A percentile compares a stretch with the other conserved stretches of the same genome.
These are phyloP conservation scores for Melaleuca quinquenervia DNA, from an alignment of 345 rosid species.

Conservation along the genomic window DNA sequence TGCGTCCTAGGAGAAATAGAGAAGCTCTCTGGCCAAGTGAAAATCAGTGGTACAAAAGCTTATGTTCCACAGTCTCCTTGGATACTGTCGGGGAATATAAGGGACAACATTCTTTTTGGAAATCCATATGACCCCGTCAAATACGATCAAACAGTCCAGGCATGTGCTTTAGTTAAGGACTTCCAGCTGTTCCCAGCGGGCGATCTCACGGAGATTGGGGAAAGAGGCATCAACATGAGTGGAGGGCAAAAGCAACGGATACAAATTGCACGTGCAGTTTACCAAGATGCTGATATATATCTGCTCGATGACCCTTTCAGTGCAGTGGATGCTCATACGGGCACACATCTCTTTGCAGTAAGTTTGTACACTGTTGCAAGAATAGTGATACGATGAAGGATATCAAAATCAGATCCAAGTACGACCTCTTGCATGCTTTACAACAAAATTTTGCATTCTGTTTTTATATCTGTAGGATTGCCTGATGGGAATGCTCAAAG, in stretches of 20 bases:
- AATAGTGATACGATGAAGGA: background rate
- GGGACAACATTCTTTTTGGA: constrained; percentile 81
- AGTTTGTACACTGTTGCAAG: background rate
- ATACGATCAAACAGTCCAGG: constrained; percentile 50
- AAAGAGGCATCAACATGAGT: constrained; percentile 94
- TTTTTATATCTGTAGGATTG: constrained; percentile 45
- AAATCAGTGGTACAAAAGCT: constrained; percentile 71
- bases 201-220: constrained; percentile 91
- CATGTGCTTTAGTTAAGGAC: constrained; percentile 74
- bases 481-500: constrained; percentile 69
- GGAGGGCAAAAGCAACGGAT: constrained; percentile 97
- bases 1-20: constrained; percentile 71
- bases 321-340: constrained; percentile 97
- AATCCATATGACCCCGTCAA: constrained; percentile 32
- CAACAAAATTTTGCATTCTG: background rate
- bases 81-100: constrained; percentile 75
- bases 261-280: constrained; percentile 90
- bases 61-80: constrained; percentile 88
- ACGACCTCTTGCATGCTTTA: background rate
- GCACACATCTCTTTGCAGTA: constrained; percentile 75
- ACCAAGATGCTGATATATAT: constrained; percentile 86
- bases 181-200: constrained; percentile 71
- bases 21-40: constrained; percentile 58
- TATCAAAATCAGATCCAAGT: background rate
- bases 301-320: constrained; percentile 92